phyloP scores from a whole-genome alignment of 2,329 filamentous ascomycete genomes.

The Pyrenochaeta sp. region DNA sequence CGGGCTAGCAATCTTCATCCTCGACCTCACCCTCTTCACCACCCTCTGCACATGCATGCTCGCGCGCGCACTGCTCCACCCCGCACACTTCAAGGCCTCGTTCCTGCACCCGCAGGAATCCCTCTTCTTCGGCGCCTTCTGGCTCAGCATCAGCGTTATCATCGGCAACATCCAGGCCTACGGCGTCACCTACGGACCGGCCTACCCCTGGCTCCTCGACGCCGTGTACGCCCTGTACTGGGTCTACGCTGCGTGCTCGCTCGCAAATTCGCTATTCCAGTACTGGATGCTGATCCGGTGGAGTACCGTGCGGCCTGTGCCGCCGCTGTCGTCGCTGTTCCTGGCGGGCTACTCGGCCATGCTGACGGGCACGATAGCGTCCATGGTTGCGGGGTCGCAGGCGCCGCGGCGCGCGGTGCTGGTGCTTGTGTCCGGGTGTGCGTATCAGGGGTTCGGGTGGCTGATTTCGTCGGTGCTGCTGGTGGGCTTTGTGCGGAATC shows the following conservation, averaged over 20 bases:
- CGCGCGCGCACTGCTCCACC: conserved; percentile 51
- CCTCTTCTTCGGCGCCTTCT: conserved; percentile 55
- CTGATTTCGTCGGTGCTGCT: conserved; percentile 72
- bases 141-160: conserved; percentile 44
- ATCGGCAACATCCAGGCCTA: conserved; percentile 47
- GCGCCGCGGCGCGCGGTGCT: conserved; percentile 61
- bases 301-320: conserved; percentile 63
- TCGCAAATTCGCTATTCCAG: conserved; percentile 45
- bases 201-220: conserved; percentile 45
- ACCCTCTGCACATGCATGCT: conserved; percentile 29
- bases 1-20: conserved; percentile 58
- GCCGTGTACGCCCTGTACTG: conserved; percentile 49
- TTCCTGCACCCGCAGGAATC: conserved; percentile 57
- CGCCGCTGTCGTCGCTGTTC: conserved; percentile 75
- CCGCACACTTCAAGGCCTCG: conserved; percentile 50
- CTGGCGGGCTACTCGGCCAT: conserved; percentile 72
- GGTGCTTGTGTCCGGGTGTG: conserved; percentile 70
- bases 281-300: conserved; percentile 70
- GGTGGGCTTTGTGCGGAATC: conserved; percentile 69
- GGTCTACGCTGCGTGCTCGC: conserved; percentile 49
- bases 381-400: conserved; percentile 67
- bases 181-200: conserved; percentile 37
- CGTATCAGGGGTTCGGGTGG: conserved; percentile 73
- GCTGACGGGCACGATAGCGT: conserved; percentile 73
- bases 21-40: conserved; percentile 57